phyloP scores from a whole-genome alignment of 345 rosid species.

The Linum lewisii region DNA sequence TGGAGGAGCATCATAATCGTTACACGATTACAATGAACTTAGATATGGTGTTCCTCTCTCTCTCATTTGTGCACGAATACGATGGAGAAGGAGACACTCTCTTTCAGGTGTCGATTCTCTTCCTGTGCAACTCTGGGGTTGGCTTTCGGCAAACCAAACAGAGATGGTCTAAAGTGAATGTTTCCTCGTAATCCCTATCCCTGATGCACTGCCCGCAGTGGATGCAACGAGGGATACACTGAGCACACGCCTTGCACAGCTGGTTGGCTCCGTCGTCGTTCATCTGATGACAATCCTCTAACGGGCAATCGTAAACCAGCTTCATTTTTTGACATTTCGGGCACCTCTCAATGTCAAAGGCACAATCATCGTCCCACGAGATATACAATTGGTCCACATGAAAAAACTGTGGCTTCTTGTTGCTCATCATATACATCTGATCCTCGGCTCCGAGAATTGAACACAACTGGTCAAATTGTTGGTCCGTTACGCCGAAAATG shows the following conservation, averaged over 20 bases:
- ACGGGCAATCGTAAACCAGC: constrained; percentile 4
- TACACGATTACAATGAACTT: no score
- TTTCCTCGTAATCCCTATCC: not conserved
- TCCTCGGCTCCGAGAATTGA: not conserved
- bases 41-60: no score
- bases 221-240: no score
- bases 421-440: not conserved
- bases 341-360: not conserved
- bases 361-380: not conserved
- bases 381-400: not conserved
- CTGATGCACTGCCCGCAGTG: not conserved
- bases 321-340: not conserved
- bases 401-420: not conserved
- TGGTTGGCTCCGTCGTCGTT: not conserved
- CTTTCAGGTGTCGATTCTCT: constrained; percentile 7
- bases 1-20: no score
- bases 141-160: not conserved
- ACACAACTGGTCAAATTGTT: not conserved
- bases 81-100: constrained; percentile 15
- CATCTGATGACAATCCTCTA: not conserved
- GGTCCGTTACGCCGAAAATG: not conserved
- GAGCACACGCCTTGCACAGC: not conserved
- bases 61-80: no score
- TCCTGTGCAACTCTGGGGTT: constrained; percentile 4
- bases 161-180: not conserved